Conservation (phyloP, 345 rosid species). For the Noccaea bulbosa region DNA sequence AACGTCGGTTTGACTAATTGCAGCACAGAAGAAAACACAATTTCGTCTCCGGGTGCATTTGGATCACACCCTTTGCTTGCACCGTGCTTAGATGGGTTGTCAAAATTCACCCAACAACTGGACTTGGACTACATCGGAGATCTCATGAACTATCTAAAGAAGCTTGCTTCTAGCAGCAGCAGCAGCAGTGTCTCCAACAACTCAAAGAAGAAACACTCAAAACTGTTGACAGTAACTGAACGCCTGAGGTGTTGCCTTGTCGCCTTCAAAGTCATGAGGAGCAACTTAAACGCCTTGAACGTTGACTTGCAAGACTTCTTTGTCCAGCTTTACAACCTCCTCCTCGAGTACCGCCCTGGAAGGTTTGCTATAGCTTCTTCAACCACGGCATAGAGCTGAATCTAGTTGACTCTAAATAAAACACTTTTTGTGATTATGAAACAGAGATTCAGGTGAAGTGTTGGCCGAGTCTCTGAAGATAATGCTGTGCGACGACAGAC, state of each 20-base stretch:
- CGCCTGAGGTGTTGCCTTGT: constrained; percentile 87
- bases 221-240: constrained; percentile 65
- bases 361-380: constrained; percentile 56
- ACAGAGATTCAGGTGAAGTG: constrained; percentile 87
- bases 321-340: constrained; percentile 84
- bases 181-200: constrained; percentile 47
- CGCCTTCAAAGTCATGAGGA: constrained; percentile 95
- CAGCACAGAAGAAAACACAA: constrained; percentile 58
- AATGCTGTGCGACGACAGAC: constrained; percentile 93
- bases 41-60: constrained; percentile 42
- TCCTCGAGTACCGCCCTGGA: constrained; percentile 92
- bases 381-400: neutral
- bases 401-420: neutral
- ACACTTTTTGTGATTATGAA: constrained; percentile 4
- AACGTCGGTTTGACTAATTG: neutral
- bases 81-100: constrained; percentile 85
- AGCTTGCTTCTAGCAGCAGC: constrained; percentile 69
- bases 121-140: constrained; percentile 91
- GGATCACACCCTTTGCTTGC: constrained; percentile 73
- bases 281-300: constrained; percentile 90
- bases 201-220: constrained; percentile 47
- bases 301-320: constrained; percentile 94
- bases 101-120: constrained; percentile 79
- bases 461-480: constrained; percentile 90
- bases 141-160: constrained; percentile 84